These are phyloP conservation scores for Neofusicoccum parvum DNA, from an alignment of 2,329 filamentous ascomycete species.

Conservation along the genomic window DNA sequence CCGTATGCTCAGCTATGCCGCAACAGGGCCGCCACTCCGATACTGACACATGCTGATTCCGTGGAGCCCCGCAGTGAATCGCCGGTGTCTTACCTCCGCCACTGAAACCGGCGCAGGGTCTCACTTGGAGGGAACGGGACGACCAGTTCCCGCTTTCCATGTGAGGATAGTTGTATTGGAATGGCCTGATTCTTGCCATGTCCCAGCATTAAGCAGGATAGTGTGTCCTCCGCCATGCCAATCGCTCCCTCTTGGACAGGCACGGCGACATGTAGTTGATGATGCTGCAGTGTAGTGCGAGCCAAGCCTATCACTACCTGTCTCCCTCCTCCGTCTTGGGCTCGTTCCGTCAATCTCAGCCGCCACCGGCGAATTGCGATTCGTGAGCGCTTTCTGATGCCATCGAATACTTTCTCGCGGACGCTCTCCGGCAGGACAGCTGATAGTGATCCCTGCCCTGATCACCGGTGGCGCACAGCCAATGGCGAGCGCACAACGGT, in stretches of 20 bases:
- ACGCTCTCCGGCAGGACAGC: neutral
- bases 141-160: too few species aligned
- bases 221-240: too few species aligned
- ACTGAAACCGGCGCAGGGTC: neutral
- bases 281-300: too few species aligned
- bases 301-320: too few species aligned
- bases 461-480: neutral
- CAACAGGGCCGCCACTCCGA: neutral
- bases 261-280: too few species aligned
- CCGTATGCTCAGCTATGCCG: neutral
- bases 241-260: too few species aligned
- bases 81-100: neutral
- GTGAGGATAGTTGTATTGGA: too few species aligned
- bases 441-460: neutral
- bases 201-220: too few species aligned
- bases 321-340: too few species aligned
- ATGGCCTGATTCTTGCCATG: too few species aligned
- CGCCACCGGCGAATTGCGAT: neutral
- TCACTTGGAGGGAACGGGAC: neutral
- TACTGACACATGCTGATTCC: neutral
- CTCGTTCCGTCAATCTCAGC: neutral
- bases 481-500: too few species aligned
- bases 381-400: neutral
- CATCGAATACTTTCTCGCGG: neutral
- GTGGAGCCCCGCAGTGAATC: neutral